Evolutionary conservation across 306 rosid species (phyloP).

Genomic region (Quillaja saponaria): DNA sequence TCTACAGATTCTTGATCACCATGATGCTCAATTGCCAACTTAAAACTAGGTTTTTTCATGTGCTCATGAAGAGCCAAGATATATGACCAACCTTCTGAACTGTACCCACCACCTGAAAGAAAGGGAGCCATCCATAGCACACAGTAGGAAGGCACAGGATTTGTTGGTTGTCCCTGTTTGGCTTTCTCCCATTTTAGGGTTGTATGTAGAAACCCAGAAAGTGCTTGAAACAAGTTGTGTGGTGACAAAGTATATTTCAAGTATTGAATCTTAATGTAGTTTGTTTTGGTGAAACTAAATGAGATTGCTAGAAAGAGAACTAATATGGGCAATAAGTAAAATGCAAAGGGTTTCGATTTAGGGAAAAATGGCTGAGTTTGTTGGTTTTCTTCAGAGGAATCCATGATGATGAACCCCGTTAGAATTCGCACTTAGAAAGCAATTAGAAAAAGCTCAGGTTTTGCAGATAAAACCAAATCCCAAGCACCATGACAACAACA

Average conservation of each 20-base stretch:
- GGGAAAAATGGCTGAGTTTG: constrained; percentile 35
- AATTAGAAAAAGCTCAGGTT: too few relatives aligned
- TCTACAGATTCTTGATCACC: constrained; percentile 68
- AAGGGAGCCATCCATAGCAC: constrained; percentile 89
- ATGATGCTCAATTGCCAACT: constrained; percentile 65
- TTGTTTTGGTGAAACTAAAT: constrained; percentile 44
- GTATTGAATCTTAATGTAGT: constrained; percentile 42
- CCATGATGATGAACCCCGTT: constrained; percentile 45
- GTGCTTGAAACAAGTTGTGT: constrained; percentile 32
- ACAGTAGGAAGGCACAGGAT: constrained; percentile 41
- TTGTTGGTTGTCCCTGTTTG: too few relatives aligned
- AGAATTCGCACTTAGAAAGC: neutral
- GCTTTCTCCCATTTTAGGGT: too few relatives aligned
- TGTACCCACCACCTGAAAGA: constrained; percentile 88
- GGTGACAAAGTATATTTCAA: constrained; percentile 37
- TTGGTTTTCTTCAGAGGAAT: constrained; percentile 31
- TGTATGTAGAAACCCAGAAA: constrained; percentile 33
- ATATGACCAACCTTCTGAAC: constrained; percentile 87
- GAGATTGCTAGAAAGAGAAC: constrained; percentile 55
- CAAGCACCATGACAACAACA: too few relatives aligned
- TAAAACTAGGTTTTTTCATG: constrained; percentile 43
- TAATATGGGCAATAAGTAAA: constrained; percentile 43
- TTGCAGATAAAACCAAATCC: too few relatives aligned
- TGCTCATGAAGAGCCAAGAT: constrained; percentile 55
- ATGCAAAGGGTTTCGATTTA: constrained; percentile 19